phyloP scores from a whole-genome alignment of 73 alveolate species.

The Diophrys sp. region DNA sequence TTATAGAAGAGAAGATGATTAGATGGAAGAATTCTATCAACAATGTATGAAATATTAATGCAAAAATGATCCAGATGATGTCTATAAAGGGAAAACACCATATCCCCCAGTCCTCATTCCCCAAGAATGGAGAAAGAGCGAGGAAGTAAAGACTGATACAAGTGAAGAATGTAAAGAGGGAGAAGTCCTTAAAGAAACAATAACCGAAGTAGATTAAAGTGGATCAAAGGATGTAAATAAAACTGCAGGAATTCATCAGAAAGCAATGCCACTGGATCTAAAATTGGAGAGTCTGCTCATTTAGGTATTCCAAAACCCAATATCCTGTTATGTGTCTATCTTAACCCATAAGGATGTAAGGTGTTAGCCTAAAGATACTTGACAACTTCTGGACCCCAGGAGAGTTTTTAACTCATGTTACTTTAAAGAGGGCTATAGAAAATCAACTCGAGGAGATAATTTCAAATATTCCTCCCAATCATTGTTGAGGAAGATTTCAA shows the following conservation, averaged over 20 bases:
- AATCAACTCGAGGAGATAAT: not conserved
- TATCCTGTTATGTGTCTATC: not conserved
- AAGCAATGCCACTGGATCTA: too few relatives aligned
- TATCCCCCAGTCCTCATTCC: not conserved
- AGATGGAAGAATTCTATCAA: not conserved
- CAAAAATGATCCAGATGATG: not conserved
- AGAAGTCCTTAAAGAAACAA: not conserved
- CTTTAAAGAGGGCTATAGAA: not conserved
- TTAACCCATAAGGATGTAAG: not conserved
- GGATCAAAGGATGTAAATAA: not conserved
- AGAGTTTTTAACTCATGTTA: not conserved
- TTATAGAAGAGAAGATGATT: not conserved
- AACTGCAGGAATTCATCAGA: not conserved
- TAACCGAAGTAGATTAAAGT: not conserved
- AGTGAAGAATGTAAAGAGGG: not conserved
- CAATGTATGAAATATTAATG: not conserved
- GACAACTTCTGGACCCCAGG: constrained; percentile 1
- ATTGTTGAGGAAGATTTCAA: not conserved
- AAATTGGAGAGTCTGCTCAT: too few relatives aligned
- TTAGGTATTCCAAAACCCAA: not conserved
- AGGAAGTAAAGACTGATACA: too few relatives aligned
- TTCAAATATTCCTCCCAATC: not conserved
- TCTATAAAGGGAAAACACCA: not conserved
- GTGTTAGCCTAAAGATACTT: too few relatives aligned
- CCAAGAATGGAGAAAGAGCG: not conserved